A percentile compares a stretch with the other conserved stretches of the same genome.
Evolutionary conservation across 495 filamentous ascomycete species (phyloP).

Genomic region (Talaromyces thailandensis): DNA sequence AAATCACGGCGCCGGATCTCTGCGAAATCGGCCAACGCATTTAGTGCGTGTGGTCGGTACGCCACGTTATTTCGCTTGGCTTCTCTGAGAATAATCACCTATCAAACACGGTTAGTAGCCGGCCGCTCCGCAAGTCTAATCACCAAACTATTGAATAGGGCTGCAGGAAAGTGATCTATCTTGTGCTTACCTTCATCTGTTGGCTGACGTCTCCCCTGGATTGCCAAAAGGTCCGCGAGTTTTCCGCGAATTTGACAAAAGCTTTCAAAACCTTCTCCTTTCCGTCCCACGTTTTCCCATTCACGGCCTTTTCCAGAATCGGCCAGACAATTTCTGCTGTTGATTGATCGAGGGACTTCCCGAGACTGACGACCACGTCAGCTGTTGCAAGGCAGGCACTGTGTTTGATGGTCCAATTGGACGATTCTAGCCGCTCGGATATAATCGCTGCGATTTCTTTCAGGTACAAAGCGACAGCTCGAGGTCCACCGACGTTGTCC

Average conservation of each 20-base stretch:
- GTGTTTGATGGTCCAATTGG: constrained; percentile 85
- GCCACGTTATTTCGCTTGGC: constrained; percentile 77
- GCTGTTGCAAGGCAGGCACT: constrained; percentile 73
- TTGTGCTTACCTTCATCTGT: constrained; percentile 42
- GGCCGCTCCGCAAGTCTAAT: neutral
- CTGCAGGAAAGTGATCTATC: constrained; percentile 9
- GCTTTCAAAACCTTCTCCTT: constrained; percentile 85
- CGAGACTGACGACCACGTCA: constrained; percentile 55
- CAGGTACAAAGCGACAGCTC: constrained; percentile 74
- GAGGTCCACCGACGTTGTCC: constrained; percentile 76
- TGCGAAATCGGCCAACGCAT: constrained; percentile 61
- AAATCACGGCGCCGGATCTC: constrained; percentile 53
- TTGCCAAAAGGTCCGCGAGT: constrained; percentile 50
- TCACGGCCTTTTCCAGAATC: constrained; percentile 65
- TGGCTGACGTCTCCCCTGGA: constrained; percentile 35
- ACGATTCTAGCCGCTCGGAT: constrained; percentile 57
- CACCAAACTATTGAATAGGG: constrained; percentile 7
- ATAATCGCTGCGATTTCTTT: constrained; percentile 68
- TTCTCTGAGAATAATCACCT: constrained; percentile 67
- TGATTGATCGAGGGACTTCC: constrained; percentile 42
- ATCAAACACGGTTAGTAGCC: constrained; percentile 4
- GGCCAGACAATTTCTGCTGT: constrained; percentile 69
- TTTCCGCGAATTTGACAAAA: constrained; percentile 67
- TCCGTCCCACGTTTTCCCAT: constrained; percentile 85
- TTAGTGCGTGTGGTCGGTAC: constrained; percentile 70